Percentiles rank a stretch among this genome's conserved stretches.
Conservation (phyloP, 805 yeast species). For the Ogataea polymorpha region DNA sequence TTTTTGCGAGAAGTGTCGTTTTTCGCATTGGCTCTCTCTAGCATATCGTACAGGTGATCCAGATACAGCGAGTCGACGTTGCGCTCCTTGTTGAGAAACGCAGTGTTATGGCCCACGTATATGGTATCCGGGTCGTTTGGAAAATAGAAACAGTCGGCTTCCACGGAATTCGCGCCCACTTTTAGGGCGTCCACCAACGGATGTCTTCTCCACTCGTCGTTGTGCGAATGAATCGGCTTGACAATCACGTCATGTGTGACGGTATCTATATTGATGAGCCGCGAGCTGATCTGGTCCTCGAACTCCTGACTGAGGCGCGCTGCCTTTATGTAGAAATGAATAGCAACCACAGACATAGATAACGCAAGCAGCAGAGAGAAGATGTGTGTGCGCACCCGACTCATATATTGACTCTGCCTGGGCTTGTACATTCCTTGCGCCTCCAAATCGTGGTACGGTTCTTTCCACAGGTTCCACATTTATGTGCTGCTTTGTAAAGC, state of each 20-base stretch:
- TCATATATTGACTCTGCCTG: not conserved
- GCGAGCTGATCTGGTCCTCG: constrained; percentile 5
- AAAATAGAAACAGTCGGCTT: constrained; percentile 63
- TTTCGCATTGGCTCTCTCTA: constrained; percentile 43
- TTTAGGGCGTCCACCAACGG: constrained; percentile 58
- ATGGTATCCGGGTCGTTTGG: constrained; percentile 30
- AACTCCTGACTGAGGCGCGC: constrained; percentile 7
- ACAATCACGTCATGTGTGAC: constrained; percentile 28
- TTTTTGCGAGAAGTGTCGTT: constrained; percentile 9
- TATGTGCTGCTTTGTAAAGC: not conserved
- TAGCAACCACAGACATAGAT: constrained; percentile 7
- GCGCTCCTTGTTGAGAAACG: constrained; percentile 38
- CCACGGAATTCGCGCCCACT: constrained; percentile 54
- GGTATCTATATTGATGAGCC: constrained; percentile 9
- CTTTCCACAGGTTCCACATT: constrained; percentile 6
- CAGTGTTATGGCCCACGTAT: constrained; percentile 63
- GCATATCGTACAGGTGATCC: constrained; percentile 45
- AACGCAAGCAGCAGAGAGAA: constrained; percentile 12
- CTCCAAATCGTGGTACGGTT: constrained; percentile 1
- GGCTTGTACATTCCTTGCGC: not conserved
- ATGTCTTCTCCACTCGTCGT: constrained; percentile 60
- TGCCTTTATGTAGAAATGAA: constrained; percentile 11
- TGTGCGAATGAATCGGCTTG: constrained; percentile 58
- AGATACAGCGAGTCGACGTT: constrained; percentile 52
- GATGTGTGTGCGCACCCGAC: constrained; percentile 3